phyloP scores from a whole-genome alignment of 495 filamentous ascomycete species.

The Stereocaulon alpinum region DNA sequence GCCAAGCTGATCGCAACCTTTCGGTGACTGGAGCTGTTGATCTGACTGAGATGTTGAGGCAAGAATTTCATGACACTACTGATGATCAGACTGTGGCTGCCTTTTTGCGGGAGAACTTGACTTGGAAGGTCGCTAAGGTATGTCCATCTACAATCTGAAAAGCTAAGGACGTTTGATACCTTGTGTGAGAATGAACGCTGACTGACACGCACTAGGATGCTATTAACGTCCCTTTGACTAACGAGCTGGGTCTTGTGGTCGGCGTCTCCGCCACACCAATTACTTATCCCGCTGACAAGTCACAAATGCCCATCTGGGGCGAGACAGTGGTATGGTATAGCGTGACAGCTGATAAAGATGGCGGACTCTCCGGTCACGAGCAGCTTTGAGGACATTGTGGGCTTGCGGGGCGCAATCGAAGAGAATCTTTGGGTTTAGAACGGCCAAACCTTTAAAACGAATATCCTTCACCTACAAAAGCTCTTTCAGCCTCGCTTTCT shows the following conservation, averaged over 20 bases:
- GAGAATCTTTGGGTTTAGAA: too few relatives aligned
- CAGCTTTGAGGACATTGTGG: not conserved
- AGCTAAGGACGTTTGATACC: not conserved
- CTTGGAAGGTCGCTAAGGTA: not conserved
- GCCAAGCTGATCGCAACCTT: not conserved
- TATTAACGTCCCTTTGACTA: not conserved
- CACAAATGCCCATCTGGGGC: not conserved
- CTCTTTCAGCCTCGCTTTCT: too few relatives aligned
- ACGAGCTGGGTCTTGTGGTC: not conserved
- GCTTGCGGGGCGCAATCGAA: too few relatives aligned
- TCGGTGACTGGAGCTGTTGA: not conserved
- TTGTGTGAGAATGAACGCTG: too few relatives aligned
- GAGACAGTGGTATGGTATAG: not conserved
- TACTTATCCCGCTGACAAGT: not conserved
- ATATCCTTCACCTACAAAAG: too few relatives aligned
- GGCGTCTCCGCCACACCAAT: not conserved
- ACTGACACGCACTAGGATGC: not conserved
- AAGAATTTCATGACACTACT: not conserved
- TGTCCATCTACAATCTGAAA: too few relatives aligned
- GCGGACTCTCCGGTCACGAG: not conserved
- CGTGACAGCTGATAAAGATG: not conserved
- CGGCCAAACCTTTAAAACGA: too few relatives aligned
- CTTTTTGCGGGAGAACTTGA: not conserved
- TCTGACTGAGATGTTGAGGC: not conserved
- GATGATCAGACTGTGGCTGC: not conserved